Conservation (phyloP, 192 early-diverging fungal genomes). For the Coemansia sp. region DNA sequence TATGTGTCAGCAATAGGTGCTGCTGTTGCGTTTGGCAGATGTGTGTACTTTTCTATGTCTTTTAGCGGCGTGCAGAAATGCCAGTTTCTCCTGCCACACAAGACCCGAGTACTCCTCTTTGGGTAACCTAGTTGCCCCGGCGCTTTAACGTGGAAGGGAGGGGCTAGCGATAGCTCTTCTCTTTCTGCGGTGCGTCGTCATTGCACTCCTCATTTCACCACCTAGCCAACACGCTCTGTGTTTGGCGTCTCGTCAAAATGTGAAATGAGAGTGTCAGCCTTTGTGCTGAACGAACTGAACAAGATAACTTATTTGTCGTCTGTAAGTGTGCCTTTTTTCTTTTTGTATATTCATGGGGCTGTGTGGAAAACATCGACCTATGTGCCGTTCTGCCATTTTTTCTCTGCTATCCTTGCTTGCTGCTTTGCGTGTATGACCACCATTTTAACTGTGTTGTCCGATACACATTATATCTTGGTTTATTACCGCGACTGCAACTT, state of each 20-base stretch:
- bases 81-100: neutral
- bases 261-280: slow-evolving; percentile 47
- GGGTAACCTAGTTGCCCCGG: slow-evolving; percentile 28
- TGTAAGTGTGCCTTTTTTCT: slow-evolving; percentile 17
- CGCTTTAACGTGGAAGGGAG: slow-evolving; percentile 11
- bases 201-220: slow-evolving; percentile 25
- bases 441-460: neutral
- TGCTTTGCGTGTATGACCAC: neutral
- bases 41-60: neutral
- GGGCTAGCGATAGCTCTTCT: neutral
- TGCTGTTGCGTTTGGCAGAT: neutral
- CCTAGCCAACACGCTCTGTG: neutral
- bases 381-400: neutral
- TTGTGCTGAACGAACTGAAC: slow-evolving; percentile 43
- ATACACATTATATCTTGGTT: neutral
- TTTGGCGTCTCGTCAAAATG: slow-evolving; percentile 8
- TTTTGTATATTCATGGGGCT: slow-evolving; percentile 8
- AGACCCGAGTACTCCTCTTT: neutral
- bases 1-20: slow-evolving; percentile 10
- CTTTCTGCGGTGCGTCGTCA: slow-evolving; percentile 42
- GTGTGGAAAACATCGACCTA: neutral
- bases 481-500: neutral
- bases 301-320: slow-evolving; percentile 7
- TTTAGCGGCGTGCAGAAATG: neutral
- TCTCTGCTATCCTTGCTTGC: slow-evolving; percentile 9